phyloP scores from a whole-genome alignment of 176 grass and related monocot genomes.

The Zizania latifolia region DNA sequence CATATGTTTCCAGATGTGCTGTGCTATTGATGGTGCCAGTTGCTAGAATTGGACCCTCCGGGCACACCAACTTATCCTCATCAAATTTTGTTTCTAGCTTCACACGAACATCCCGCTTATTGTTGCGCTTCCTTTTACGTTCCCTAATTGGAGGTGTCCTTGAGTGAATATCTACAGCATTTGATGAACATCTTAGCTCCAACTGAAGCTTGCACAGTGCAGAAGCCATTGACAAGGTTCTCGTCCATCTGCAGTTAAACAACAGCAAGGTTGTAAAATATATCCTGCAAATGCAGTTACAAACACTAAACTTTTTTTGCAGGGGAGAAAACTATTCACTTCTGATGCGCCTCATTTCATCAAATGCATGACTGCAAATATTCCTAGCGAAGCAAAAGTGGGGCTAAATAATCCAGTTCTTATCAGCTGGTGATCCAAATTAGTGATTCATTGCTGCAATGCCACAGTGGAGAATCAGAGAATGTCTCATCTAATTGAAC shows the following conservation, averaged over 20 bases:
- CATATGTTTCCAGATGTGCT: not conserved
- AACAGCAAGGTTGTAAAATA: not conserved
- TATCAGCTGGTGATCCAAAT: not conserved
- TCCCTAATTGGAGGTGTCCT: conserved; percentile 56
- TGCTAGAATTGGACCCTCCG: not conserved
- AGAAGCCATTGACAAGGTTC: conserved; percentile 65
- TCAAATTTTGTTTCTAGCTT: conserved; percentile 49
- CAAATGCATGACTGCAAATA: not conserved
- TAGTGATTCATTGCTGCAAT: not conserved
- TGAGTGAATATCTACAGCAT: conserved; percentile 26
- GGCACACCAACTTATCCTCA: conserved; percentile 10
- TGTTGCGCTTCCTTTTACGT: conserved; percentile 35
- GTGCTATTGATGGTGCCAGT: not conserved
- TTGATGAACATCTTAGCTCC: conserved; percentile 25
- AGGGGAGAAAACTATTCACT: not conserved
- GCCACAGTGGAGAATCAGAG: not conserved
- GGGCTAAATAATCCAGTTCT: not conserved
- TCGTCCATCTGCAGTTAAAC: conserved; percentile 45
- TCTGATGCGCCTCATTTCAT: not conserved
- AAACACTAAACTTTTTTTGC: too few species aligned
- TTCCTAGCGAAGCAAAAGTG: not conserved
- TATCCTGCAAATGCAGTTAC: not conserved
- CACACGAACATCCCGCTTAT: conserved; percentile 7
- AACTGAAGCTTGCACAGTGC: conserved; percentile 60
- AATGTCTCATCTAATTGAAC: not conserved